phyloP scores from a whole-genome alignment of 1,139 yeast genomes.

The Geotrichum bryndzae region DNA sequence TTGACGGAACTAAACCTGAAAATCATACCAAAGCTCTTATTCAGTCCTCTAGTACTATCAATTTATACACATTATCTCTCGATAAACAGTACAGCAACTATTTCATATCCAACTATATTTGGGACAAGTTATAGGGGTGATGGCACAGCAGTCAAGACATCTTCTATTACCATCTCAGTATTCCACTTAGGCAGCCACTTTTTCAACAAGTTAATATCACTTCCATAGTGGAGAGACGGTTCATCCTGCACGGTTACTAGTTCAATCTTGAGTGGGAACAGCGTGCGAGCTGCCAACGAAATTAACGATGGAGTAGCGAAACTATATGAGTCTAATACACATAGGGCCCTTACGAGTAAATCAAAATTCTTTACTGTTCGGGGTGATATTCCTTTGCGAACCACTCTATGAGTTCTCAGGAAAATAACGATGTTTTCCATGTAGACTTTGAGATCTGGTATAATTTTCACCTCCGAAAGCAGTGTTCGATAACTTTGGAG shows the following conservation, averaged over 20 bases:
- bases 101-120: constrained; percentile 61
- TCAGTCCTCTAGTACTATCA: constrained; percentile 45
- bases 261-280: constrained; percentile 43
- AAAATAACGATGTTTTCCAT: constrained; percentile 49
- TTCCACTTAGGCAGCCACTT: constrained; percentile 43
- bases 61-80: constrained; percentile 47
- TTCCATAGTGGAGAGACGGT: constrained; percentile 48
- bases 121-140: constrained; percentile 54
- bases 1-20: constrained; percentile 31
- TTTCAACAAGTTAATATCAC: constrained; percentile 41
- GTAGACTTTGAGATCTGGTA: constrained; percentile 47
- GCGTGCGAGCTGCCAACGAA: constrained; percentile 42
- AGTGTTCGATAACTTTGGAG: constrained; percentile 3
- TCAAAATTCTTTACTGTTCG: constrained; percentile 41
- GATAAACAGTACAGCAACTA: constrained; percentile 57
- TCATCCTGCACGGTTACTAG: constrained; percentile 42
- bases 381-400: constrained; percentile 47
- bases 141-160: constrained; percentile 43
- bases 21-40: constrained; percentile 44
- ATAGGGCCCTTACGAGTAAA: constrained; percentile 37
- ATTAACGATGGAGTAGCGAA: constrained; percentile 50
- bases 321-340: constrained; percentile 38
- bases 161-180: constrained; percentile 44
- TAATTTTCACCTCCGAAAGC: constrained; percentile 31
- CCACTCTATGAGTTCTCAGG: constrained; percentile 47